Evolutionary conservation across 2,329 filamentous ascomycete species (phyloP), one percentile per base, ranked within the genome.

Genomic region (Aspergillus sp.): DNA sequence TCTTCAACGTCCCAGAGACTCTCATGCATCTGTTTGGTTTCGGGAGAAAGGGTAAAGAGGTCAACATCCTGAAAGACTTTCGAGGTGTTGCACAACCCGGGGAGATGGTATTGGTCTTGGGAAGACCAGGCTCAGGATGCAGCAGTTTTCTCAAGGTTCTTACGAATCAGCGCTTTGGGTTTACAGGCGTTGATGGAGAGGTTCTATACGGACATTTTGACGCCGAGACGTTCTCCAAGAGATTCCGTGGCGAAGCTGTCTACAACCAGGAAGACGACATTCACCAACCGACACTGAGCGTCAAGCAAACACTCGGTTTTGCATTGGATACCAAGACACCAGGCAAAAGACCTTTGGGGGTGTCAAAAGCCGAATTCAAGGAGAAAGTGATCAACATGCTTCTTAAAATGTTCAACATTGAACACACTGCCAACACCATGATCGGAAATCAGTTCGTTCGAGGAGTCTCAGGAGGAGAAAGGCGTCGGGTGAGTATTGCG

Each of bases 201-300:
- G 88, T 94, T 0, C 66, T 77, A 0, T 94, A 91, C 53, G 88
- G 88, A 0, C 83, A 83, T 0, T 90, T 88, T 61, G 78, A 81
- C 5, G 77, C 82, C 11, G 71, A 82, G 13, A 82, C 85, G 39
- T 91, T 94, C 54, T 69, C 69, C 51, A 78, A 85, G 58, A 73
- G 78, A 40, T 94, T 88, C 62, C 79, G 88, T 28, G 88, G 88
- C 40, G 88, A 95, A 68, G 84, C 86, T 1, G 83, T 91, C 5
- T 95, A 94, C 70, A 91, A 89, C 58, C 82, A 87, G 54, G 87
- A 91, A 63, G 88, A 94, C 52, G 90, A 95, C 54, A 76, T 91
- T 19, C 89, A 95, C 55, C 84, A 90, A 54, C 81, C 90, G 0
- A 93, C 88, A 0, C 74, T 96, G 26, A 93, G 89, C 0, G 90